Evolutionary conservation across 345 rosid species (phyloP).

Genomic region (Aegle marmelos): DNA sequence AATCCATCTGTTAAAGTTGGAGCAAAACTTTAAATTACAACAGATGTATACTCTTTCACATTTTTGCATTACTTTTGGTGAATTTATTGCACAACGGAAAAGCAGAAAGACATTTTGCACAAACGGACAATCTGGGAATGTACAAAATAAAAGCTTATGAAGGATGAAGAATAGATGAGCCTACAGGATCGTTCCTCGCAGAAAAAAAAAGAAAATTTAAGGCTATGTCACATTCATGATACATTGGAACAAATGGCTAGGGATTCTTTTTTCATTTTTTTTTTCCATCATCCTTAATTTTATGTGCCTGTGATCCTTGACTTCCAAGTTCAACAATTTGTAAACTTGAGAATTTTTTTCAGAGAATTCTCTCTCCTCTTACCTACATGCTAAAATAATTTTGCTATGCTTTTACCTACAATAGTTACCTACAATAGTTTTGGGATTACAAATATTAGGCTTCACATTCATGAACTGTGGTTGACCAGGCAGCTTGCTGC

Average conservation of each 20-base stretch:
- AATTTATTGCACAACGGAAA: not conserved
- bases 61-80: not conserved
- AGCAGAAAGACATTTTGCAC: not conserved
- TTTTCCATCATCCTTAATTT: not conserved
- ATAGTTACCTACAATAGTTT: too few species aligned
- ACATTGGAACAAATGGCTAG: not conserved
- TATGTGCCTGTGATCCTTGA: not conserved
- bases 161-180: not conserved
- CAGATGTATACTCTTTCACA: not conserved
- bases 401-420: too few species aligned
- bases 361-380: not conserved
- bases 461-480: too few species aligned
- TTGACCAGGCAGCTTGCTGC: too few species aligned
- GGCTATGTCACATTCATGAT: not conserved
- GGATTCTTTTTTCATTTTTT: not conserved
- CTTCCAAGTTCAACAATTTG: not conserved
- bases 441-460: too few species aligned
- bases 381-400: too few species aligned
- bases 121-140: not conserved
- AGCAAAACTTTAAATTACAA: not conserved
- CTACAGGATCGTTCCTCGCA: not conserved
- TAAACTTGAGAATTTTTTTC: not conserved
- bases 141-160: not conserved
- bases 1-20: slow-evolving; percentile 47
- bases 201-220: not conserved